A percentile compares a stretch with the other conserved stretches of the same genome.
phyloP scores from a whole-genome alignment of 306 rosid species.

The Fagus crenata region DNA sequence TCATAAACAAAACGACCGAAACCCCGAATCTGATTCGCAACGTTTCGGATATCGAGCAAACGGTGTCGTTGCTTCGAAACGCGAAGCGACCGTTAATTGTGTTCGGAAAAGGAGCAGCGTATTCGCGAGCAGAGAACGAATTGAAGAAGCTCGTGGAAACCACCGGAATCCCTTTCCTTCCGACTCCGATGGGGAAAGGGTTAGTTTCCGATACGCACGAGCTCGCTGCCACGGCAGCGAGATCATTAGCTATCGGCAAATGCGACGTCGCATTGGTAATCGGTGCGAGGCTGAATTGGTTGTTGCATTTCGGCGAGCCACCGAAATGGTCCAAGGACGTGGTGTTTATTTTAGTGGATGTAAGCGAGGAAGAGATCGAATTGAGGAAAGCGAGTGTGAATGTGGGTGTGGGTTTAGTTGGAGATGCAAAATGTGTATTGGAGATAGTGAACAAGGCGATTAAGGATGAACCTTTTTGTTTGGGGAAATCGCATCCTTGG shows the following conservation, averaged over 20 bases:
- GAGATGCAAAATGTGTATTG: conserved; percentile 72
- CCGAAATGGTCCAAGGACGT: conserved; percentile 91
- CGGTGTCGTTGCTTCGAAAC: conserved; percentile 49
- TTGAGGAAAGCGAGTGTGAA: conserved; percentile 71
- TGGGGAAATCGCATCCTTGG: conserved; percentile 79
- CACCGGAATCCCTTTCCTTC: conserved; percentile 87
- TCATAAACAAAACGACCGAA: conserved; percentile 3
- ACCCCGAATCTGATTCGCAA: not conserved
- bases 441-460: conserved; percentile 67
- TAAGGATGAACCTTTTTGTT: conserved; percentile 90
- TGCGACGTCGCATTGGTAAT: conserved; percentile 90
- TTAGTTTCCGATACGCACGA: conserved; percentile 73
- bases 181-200: conserved; percentile 97
- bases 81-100: conserved; percentile 86
- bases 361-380: conserved; percentile 69
- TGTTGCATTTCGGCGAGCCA: conserved; percentile 87
- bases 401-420: conserved; percentile 75
- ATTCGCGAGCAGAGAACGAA: conserved; percentile 64
- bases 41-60: conserved; percentile 45
- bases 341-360: conserved; percentile 79
- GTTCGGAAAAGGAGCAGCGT: conserved; percentile 92
- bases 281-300: conserved; percentile 90
- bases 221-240: conserved; percentile 87
- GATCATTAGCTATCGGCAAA: conserved; percentile 82
- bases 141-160: conserved; percentile 62